phyloP scores from a whole-genome alignment of 805 yeast species.

The Cyberlindnera bimundalis region DNA sequence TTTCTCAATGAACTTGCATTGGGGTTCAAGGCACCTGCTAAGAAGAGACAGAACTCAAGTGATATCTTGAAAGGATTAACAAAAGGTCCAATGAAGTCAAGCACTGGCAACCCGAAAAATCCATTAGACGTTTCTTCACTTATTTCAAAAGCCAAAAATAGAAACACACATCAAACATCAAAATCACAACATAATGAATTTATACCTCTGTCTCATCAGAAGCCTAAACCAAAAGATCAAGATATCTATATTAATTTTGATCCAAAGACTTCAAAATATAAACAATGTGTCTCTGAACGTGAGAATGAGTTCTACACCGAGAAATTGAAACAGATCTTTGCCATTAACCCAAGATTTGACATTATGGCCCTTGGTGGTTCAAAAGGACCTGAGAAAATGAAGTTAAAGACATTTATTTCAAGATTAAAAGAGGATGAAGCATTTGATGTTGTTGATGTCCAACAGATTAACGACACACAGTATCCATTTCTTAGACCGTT shows the following conservation, averaged over 20 bases:
- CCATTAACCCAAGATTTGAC: slow-evolving; percentile 14
- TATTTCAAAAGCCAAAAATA: neutral
- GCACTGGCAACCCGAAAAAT: neutral
- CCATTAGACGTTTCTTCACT: neutral
- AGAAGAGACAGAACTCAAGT: slow-evolving; percentile 1
- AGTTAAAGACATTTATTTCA: slow-evolving; percentile 13
- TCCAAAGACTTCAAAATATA: slow-evolving; percentile 22
- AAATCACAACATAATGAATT: too few species aligned
- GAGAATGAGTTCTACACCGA: slow-evolving; percentile 25
- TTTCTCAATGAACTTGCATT: neutral
- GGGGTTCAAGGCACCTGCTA: neutral
- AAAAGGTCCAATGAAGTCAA: neutral
- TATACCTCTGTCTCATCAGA: slow-evolving; percentile 7
- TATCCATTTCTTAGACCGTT: slow-evolving; percentile 16
- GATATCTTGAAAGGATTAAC: neutral
- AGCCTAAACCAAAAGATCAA: slow-evolving; percentile 5
- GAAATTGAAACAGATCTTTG: slow-evolving; percentile 17
- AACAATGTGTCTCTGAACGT: slow-evolving; percentile 8
- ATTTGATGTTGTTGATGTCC: slow-evolving; percentile 22
- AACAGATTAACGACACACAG: slow-evolving; percentile 6
- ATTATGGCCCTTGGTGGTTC: slow-evolving; percentile 14
- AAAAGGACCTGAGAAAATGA: slow-evolving; percentile 8
- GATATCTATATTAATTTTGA: slow-evolving; percentile 15
- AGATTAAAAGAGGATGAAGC: slow-evolving; percentile 11
- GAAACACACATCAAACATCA: neutral